Evolutionary conservation across 139 green algal genomes (phyloP), one percentile per base, ranked within the genome.

Genomic region (Chlorella vulgaris): DNA sequence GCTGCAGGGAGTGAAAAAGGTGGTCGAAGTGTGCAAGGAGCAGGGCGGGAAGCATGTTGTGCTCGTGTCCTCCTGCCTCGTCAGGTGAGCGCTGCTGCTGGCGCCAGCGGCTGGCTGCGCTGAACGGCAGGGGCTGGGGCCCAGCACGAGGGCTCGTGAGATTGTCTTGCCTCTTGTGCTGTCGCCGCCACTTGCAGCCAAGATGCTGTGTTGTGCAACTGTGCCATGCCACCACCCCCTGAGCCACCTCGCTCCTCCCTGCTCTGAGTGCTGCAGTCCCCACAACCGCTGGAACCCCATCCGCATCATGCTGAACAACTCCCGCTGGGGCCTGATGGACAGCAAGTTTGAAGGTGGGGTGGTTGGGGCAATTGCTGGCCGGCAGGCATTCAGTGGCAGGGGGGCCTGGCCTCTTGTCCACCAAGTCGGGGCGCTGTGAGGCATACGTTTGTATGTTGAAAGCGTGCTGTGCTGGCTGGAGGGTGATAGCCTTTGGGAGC

Each of bases 241-340:
- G n/a, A n/a, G n/a, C n/a, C n/a, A n/a, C n/a, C n/a, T n/a, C n/a
- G n/a, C n/a, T n/a, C n/a, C n/a, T n/a, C n/a, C 24, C 19, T 36
- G 60, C 35, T 35, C 66, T 51, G n/a, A n/a, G 36, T 4, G 29
- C 67, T 26, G 47, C 70, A 78, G 70, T 47, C 85, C 88, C 26
- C 79, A 89, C 36, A 91, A 95, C 88, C 81, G 81, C 77, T 91
- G 53, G 33, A 26, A 94, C 70, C 89, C 89, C 1, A 83, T 95
- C 7, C 85, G 92, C 8, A 67, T 95, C 7, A 53, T 95, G 43
- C 86, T 95, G 4, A 95, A 94, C 86, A 95, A 93, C 88, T 86
- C 95, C 19, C 83, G 88, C 26, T 94, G 77, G 76, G 74, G 75
- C 22, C 78, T 95, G 76, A 95, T 95, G 92, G 91, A 95, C 82